Percentiles rank a stretch among this genome's conserved stretches.
Conservation (phyloP, 495 filamentous ascomycete species). For the Tuber microsphaerosporum region DNA sequence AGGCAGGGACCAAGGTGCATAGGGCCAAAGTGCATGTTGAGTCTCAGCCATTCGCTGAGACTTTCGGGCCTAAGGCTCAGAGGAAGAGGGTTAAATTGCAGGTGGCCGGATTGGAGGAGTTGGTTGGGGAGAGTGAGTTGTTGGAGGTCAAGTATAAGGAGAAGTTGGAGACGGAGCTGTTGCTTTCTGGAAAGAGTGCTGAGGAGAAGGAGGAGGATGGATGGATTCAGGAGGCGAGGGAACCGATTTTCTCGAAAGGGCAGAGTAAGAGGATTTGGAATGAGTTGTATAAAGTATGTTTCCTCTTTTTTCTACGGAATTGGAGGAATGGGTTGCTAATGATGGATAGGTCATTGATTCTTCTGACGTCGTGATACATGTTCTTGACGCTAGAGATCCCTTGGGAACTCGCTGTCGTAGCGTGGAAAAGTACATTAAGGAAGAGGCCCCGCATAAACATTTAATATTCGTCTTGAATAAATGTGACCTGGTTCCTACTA, state of each 20-base stretch:
- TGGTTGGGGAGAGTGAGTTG: slow-evolving; percentile 69
- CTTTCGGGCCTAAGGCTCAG: slow-evolving; percentile 88
- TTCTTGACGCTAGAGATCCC: slow-evolving; percentile 89
- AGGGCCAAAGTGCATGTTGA: slow-evolving; percentile 90
- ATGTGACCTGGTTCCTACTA: slow-evolving; percentile 88
- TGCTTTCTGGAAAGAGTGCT: slow-evolving; percentile 61
- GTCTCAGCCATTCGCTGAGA: slow-evolving; percentile 73
- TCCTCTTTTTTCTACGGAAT: not conserved
- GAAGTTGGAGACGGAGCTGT: slow-evolving; percentile 61
- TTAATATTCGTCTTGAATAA: slow-evolving; percentile 91
- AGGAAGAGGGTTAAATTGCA: slow-evolving; percentile 83
- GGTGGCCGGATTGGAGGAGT: slow-evolving; percentile 69
- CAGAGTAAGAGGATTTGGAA: slow-evolving; percentile 96
- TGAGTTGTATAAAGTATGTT: slow-evolving; percentile 72
- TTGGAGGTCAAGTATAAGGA: slow-evolving; percentile 74
- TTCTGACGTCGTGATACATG: slow-evolving; percentile 90
- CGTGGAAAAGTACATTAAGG: slow-evolving; percentile 85
- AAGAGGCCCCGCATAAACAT: slow-evolving; percentile 93
- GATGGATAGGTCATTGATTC: slow-evolving; percentile 66
- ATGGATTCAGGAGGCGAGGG: slow-evolving; percentile 61
- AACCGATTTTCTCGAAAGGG: slow-evolving; percentile 89
- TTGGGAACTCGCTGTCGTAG: slow-evolving; percentile 80
- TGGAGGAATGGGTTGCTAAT: slow-evolving; percentile 12
- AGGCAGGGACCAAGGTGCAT: slow-evolving; percentile 71
- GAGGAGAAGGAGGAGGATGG: slow-evolving; percentile 52